A percentile compares a stretch with the other conserved stretches of the same genome.
These are phyloP conservation scores for Rubia tinctorum DNA, from an alignment of 305 asterid genomes.

Conservation along the genomic window DNA sequence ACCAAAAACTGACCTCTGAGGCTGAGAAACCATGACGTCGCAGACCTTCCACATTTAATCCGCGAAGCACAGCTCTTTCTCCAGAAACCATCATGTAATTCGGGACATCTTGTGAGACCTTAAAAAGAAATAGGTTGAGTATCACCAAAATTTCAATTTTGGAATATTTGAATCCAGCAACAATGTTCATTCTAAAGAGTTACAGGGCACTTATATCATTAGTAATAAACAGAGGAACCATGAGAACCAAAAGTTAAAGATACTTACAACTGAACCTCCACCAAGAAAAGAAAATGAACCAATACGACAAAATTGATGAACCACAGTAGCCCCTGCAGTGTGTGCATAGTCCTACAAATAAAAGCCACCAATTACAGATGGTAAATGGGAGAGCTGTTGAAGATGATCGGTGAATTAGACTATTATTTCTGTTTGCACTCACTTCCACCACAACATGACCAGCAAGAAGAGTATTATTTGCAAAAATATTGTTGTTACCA, in stretches of 20 bases:
- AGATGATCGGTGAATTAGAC: constrained; percentile 12
- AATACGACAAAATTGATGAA: constrained; percentile 90
- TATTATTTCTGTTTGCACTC: constrained; percentile 17
- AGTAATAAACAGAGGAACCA: not conserved
- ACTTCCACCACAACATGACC: constrained; percentile 97
- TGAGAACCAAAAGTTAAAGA: not conserved
- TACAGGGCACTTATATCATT: not conserved
- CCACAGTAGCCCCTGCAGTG: constrained; percentile 75
- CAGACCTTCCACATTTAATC: constrained; percentile 88
- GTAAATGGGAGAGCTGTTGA: constrained; percentile 10
- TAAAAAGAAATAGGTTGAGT: constrained; percentile 3
- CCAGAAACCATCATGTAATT: constrained; percentile 92
- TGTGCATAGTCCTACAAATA: constrained; percentile 71
- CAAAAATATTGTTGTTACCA: constrained; percentile 74
- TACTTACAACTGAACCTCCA: constrained; percentile 89
- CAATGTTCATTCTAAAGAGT: constrained; percentile 2
- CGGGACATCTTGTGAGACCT: constrained; percentile 95
- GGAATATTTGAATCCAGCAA: not conserved
- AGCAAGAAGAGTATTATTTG: constrained; percentile 86
- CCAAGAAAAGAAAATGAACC: constrained; percentile 95
- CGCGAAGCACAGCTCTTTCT: constrained; percentile 94
- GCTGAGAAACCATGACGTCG: constrained; percentile 73
- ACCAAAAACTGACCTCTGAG: constrained; percentile 52
- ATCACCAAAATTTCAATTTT: not conserved
- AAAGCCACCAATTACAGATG: constrained; percentile 19